A percentile compares a stretch with the other conserved stretches of the same genome.
Evolutionary conservation across 1,284 basidiomycete species (phyloP).

Genomic region (Chiua sp.): DNA sequence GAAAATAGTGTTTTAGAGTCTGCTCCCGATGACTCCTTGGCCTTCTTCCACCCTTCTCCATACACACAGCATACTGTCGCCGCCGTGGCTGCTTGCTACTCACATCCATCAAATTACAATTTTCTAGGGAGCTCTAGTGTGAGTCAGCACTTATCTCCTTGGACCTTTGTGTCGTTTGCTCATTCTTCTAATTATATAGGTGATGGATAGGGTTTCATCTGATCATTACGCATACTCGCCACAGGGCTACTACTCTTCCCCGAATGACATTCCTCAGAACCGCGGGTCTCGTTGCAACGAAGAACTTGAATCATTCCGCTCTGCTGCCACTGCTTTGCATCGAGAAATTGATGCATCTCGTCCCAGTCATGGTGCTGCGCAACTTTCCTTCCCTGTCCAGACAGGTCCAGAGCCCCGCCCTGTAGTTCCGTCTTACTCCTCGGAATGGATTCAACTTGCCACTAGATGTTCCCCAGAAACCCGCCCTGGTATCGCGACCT

Average conservation of each 20-base stretch:
- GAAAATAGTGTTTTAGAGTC: not conserved
- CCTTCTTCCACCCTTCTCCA: too few species aligned
- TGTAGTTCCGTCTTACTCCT: too few species aligned
- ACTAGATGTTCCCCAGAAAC: not conserved
- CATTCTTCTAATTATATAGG: conserved; percentile 2
- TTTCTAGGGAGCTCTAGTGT: not conserved
- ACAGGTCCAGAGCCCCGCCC: not conserved
- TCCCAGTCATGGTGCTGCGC: too few species aligned
- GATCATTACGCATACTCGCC: not conserved
- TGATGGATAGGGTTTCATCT: not conserved
- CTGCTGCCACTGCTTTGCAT: too few species aligned
- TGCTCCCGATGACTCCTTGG: not conserved
- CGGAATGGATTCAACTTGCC: not conserved
- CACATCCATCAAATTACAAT: fast-evolving
- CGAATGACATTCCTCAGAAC: too few species aligned
- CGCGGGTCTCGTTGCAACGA: not conserved
- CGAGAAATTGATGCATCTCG: too few species aligned
- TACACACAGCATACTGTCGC: not conserved
- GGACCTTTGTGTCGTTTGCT: not conserved
- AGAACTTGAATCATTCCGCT: too few species aligned
- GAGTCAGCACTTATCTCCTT: not conserved
- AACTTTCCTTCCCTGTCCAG: too few species aligned
- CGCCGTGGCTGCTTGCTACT: not conserved
- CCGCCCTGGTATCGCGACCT: too few species aligned
- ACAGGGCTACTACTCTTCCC: not conserved